Conservation (phyloP, 352 stramenopile species). For the Pythium insidiosum region DNA sequence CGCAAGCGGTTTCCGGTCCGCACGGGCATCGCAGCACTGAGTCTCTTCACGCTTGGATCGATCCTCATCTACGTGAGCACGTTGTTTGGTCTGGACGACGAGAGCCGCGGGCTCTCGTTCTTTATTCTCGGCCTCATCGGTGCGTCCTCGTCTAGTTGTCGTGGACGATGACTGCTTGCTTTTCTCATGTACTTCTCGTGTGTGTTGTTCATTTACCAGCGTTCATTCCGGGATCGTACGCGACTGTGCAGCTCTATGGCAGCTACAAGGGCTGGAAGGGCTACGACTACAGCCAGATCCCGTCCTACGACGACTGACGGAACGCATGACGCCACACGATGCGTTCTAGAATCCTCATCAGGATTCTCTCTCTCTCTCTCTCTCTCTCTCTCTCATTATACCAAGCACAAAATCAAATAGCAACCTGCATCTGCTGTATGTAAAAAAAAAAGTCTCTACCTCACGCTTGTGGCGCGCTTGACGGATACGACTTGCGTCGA, state of each 20-base stretch:
- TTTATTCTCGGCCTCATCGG: constrained; percentile 74
- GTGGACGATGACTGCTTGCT: not conserved
- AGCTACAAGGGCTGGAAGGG: constrained; percentile 80
- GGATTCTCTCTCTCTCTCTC: not conserved
- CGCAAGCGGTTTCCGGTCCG: constrained; percentile 60
- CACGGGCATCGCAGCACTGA: constrained; percentile 59
- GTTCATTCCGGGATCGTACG: constrained; percentile 81
- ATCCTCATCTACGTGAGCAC: constrained; percentile 75
- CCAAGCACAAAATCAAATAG: too few species aligned
- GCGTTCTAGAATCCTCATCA: not conserved
- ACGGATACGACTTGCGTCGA: constrained; percentile 30
- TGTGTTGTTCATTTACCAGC: constrained; percentile 21
- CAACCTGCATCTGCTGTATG: not conserved
- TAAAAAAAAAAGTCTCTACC: not conserved
- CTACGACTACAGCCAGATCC: constrained; percentile 79
- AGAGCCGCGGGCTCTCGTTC: constrained; percentile 67
- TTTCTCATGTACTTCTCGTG: not conserved
- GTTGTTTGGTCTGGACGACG: constrained; percentile 61
- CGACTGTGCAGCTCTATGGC: constrained; percentile 68
- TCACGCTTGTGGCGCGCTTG: not conserved
- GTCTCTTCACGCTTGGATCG: constrained; percentile 64
- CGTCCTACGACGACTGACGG: constrained; percentile 71
- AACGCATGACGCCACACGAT: not conserved
- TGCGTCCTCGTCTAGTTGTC: constrained; percentile 13
- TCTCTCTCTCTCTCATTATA: too few species aligned